These are phyloP conservation scores for Dinochytrium kinnereticum DNA, from an alignment of 371 early-diverging fungal species.

Conservation along the genomic window DNA sequence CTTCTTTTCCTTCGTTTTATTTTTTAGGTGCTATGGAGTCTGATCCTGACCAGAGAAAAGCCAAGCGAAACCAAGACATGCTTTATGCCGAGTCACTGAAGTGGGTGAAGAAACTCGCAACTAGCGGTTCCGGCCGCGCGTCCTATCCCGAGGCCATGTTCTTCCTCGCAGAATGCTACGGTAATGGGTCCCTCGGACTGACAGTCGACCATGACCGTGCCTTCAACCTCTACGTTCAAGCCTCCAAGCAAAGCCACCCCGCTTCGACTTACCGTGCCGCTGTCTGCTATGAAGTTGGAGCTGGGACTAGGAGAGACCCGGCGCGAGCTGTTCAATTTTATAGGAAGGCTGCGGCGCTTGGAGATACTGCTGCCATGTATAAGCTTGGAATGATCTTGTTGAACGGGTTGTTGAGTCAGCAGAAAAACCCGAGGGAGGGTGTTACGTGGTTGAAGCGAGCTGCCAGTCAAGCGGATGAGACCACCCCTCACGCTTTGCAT, in stretches of 20 bases:
- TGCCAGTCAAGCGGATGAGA: slow-evolving; percentile 84
- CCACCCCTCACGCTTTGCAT: slow-evolving; percentile 91
- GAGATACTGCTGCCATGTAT: slow-evolving; percentile 96
- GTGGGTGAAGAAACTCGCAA: slow-evolving; percentile 75
- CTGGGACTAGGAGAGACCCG: slow-evolving; percentile 88
- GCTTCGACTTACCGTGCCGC: slow-evolving; percentile 93
- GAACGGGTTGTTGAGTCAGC: slow-evolving; percentile 76
- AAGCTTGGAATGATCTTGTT: slow-evolving; percentile 86
- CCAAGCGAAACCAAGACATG: slow-evolving; percentile 71
- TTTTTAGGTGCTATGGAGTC: slow-evolving; percentile 46
- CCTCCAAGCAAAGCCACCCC: slow-evolving; percentile 90
- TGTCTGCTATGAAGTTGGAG: slow-evolving; percentile 94
- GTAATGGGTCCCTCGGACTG: slow-evolving; percentile 69
- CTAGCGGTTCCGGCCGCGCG: slow-evolving; percentile 65
- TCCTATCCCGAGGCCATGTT: slow-evolving; percentile 85
- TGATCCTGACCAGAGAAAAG: slow-evolving; percentile 70
- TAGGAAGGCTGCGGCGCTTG: slow-evolving; percentile 90
- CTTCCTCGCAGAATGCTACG: slow-evolving; percentile 88
- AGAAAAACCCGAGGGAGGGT: slow-evolving; percentile 80
- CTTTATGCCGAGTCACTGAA: slow-evolving; percentile 74
- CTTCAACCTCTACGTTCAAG: slow-evolving; percentile 88
- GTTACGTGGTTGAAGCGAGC: slow-evolving; percentile 92
- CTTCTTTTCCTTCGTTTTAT: not conserved
- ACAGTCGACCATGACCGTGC: slow-evolving; percentile 86
- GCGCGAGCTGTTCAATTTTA: slow-evolving; percentile 88